Base-by-base conservation (phyloP, 441 rosid genomes). In the Erodium texanum region DNA sequence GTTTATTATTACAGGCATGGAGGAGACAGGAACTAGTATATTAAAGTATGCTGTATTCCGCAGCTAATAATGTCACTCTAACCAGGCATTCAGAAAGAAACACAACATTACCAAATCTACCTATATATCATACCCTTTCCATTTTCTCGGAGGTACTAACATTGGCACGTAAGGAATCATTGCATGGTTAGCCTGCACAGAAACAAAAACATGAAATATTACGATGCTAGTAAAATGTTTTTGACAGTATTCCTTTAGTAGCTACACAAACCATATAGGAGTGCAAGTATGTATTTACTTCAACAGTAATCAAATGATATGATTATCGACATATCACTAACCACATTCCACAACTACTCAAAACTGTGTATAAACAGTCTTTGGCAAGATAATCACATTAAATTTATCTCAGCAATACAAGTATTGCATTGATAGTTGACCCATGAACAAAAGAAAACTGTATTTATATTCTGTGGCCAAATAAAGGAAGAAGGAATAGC, bases 161-260 rank as follows among this genome's bases (percentile, higher is more conserved):
- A 94, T 94, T 59, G 99, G 99, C 94, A 94, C 84, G 76, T 94
- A 89, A 73, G 98, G 97, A 75, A 94, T 88, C 79, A 94, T 93
- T 96, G 89, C 88, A 82, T 92, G 96, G 76, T 90, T 86, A 65
- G 93, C 99, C 99, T 94, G 90, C 69, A 73, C 24, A 64, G 34
- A 74, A 52, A 75, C 24, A 71, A 19, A 54, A 11, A 20, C 24
- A 56, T 20, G 22, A 56, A 56, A 56, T 56, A 22, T 56, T 20
- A 56, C 18, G 7, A 56, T 56, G 15, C 27, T 43, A 43, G 50
- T 43, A 11, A 56, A 56, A 11, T 9, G 62, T 56, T 56, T 56
- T 56, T 14, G 23, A 18, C 62, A 54, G 16, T 54, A 20, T 54
- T 56, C 24, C 24, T 56, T 56, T 56, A 5, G 23, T 56, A 5